Percentiles rank a stretch among this genome's conserved stretches.
These are phyloP conservation scores for Cercospora zeae-maydis DNA, from an alignment of 2,329 filamentous ascomycete genomes.

Conservation along the genomic window DNA sequence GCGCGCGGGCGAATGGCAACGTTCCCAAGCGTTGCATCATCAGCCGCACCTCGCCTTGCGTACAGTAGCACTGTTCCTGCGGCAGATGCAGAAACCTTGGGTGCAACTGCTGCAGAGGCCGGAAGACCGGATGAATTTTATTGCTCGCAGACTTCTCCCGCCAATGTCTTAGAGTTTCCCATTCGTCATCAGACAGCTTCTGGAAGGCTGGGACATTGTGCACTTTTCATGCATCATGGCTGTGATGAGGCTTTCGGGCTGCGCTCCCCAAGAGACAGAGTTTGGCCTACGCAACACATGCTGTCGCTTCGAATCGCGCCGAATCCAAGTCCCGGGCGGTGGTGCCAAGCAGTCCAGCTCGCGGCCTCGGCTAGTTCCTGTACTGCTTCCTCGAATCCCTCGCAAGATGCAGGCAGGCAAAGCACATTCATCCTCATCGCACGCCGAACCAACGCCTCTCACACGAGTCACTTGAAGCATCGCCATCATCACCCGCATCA, in stretches of 20 bases:
- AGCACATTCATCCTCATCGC: neutral
- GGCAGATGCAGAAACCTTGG: neutral
- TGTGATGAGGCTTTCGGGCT: neutral
- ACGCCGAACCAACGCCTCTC: neutral
- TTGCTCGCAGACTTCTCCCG: neutral
- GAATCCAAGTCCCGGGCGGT: neutral
- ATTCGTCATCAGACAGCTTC: neutral
- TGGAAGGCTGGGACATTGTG: neutral
- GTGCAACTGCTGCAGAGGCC: neutral
- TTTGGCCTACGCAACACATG: neutral
- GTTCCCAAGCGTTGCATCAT: neutral
- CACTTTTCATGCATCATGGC: neutral
- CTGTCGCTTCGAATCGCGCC: neutral
- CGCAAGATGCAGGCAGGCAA: neutral
- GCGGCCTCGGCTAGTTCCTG: neutral
- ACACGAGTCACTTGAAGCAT: neutral
- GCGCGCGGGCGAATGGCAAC: neutral
- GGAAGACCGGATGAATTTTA: neutral
- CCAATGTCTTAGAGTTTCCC: neutral
- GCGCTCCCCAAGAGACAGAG: neutral
- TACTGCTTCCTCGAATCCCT: too few relatives aligned
- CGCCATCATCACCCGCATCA: neutral
- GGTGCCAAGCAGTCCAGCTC: neutral
- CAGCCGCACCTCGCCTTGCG: neutral
- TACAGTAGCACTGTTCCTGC: neutral